These are phyloP conservation scores for Camptophora hylomeconis DNA, from an alignment of 2,329 filamentous ascomycete genomes.

Conservation along the genomic window DNA sequence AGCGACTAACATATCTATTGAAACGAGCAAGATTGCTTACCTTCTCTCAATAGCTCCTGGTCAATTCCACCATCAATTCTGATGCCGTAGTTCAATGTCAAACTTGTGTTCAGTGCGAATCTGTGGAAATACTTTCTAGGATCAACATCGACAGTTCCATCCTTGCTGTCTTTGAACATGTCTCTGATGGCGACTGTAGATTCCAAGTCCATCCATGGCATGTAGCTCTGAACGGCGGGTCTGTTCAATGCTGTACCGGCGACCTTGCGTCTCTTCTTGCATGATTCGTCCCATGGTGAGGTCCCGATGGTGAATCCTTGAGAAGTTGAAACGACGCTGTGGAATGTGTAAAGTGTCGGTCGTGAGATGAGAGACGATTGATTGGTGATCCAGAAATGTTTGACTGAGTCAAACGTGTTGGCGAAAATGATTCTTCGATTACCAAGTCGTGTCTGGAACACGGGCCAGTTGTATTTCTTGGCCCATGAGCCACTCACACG, in stretches of 20 bases:
- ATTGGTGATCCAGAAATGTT: slow-evolving; percentile 62
- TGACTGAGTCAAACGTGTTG: slow-evolving; percentile 64
- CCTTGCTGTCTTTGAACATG: slow-evolving; percentile 49
- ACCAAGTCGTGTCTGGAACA: slow-evolving; percentile 39
- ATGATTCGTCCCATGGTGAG: slow-evolving; percentile 72
- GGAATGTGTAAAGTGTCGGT: slow-evolving; percentile 69
- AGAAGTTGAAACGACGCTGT: slow-evolving; percentile 62
- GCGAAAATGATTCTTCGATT: slow-evolving; percentile 58
- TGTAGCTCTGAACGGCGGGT: slow-evolving; percentile 63
- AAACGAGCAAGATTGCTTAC: slow-evolving; percentile 5
- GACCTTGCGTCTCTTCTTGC: slow-evolving; percentile 63
- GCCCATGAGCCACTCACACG: slow-evolving; percentile 43
- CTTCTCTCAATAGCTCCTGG: slow-evolving; percentile 52
- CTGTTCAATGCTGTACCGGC: slow-evolving; percentile 67
- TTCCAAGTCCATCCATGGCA: slow-evolving; percentile 72
- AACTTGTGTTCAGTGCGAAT: slow-evolving; percentile 62
- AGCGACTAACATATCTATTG: slow-evolving; percentile 1
- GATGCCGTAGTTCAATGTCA: slow-evolving; percentile 69
- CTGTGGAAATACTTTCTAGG: slow-evolving; percentile 62
- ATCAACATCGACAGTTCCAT: slow-evolving; percentile 51
- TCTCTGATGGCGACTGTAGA: slow-evolving; percentile 59
- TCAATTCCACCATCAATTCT: slow-evolving; percentile 60
- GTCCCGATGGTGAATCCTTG: slow-evolving; percentile 75
- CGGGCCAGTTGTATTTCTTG: slow-evolving; percentile 44
- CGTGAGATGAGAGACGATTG: slow-evolving; percentile 66